Percentiles rank a stretch among this genome's conserved stretches.
Evolutionary conservation across 345 rosid genomes (phyloP).

Genomic region (Capsella bursapastoris): DNA sequence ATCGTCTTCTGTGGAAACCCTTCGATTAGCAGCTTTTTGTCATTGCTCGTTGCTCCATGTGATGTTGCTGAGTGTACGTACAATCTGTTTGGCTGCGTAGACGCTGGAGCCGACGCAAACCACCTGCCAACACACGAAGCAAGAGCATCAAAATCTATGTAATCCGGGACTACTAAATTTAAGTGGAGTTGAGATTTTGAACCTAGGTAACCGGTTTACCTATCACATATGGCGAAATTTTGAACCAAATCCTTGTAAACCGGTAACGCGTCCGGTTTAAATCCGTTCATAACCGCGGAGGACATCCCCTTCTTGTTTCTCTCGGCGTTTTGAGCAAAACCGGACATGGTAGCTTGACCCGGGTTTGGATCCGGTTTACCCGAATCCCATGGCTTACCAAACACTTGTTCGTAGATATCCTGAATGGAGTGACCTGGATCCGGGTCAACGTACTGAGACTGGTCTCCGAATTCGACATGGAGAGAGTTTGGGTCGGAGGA

Average conservation of each 20-base stretch:
- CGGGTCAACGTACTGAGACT: constrained; percentile 70
- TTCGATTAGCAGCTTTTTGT: constrained; percentile 45
- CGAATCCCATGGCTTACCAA: constrained; percentile 69
- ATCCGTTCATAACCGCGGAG: constrained; percentile 75
- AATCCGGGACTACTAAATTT: constrained; percentile 44
- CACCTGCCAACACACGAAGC: constrained; percentile 39
- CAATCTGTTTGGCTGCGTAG: constrained; percentile 66
- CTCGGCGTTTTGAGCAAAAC: constrained; percentile 71
- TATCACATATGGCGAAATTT: constrained; percentile 69
- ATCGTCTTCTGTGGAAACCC: constrained; percentile 73
- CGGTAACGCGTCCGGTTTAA: constrained; percentile 63
- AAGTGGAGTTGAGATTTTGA: not conserved
- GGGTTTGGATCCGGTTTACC: constrained; percentile 51
- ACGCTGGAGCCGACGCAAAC: constrained; percentile 67
- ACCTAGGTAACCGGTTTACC: constrained; percentile 11
- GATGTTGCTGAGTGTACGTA: constrained; percentile 68
- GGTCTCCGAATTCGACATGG: constrained; percentile 50
- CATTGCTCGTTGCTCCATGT: constrained; percentile 63
- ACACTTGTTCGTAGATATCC: constrained; percentile 89
- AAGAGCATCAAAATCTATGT: constrained; percentile 26
- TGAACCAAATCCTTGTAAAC: constrained; percentile 60
- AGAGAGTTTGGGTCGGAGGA: constrained; percentile 56
- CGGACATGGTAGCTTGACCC: constrained; percentile 54
- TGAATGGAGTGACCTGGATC: constrained; percentile 89
- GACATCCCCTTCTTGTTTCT: constrained; percentile 52